Percentiles rank a stretch among this genome's conserved stretches.
phyloP scores from a whole-genome alignment of 2,329 filamentous ascomycete species.

The Aspergillus pseudotamarii region DNA sequence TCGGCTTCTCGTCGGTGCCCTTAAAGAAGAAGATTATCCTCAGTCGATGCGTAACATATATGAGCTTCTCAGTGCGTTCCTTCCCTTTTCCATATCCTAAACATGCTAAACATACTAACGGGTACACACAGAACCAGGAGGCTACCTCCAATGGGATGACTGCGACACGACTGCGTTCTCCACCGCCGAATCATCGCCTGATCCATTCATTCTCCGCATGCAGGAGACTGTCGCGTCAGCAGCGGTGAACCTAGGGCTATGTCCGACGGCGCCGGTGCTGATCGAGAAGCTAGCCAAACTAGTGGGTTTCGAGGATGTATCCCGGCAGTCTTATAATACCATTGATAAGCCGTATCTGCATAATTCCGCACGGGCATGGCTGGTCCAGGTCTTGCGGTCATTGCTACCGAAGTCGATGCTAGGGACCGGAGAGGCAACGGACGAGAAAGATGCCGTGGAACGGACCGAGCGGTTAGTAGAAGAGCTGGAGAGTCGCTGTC shows the following conservation, averaged over 20 bases:
- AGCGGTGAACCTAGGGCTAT: conserved; percentile 18
- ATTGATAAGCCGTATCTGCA: conserved; percentile 17
- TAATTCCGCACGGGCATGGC: conserved; percentile 17
- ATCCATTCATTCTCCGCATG: conserved; percentile 10
- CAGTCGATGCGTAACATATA: conserved; percentile 28
- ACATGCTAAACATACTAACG: neutral
- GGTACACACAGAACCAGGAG: conserved; percentile 22
- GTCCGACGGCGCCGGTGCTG: conserved; percentile 12
- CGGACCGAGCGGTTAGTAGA: conserved; percentile 15
- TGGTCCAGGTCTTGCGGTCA: conserved; percentile 17
- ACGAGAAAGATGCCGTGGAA: conserved; percentile 10
- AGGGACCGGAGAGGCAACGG: conserved; percentile 9
- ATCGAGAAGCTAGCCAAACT: conserved; percentile 16
- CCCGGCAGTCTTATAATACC: conserved; percentile 17
- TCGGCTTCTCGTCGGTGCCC: conserved; percentile 29
- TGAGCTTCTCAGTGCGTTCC: conserved; percentile 29
- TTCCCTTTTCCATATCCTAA: neutral
- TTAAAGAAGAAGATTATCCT: conserved; percentile 27
- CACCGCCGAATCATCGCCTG: conserved; percentile 14
- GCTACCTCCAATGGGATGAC: conserved; percentile 34
- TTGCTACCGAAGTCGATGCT: conserved; percentile 20
- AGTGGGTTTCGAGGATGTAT: conserved; percentile 13
- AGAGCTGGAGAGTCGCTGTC: conserved; percentile 22
- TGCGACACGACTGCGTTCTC: conserved; percentile 22
- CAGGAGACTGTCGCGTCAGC: conserved; percentile 14